These are phyloP conservation scores for Selaginella moellendorffii DNA, from an alignment of 75 land plant genomes.

Conservation along the genomic window DNA sequence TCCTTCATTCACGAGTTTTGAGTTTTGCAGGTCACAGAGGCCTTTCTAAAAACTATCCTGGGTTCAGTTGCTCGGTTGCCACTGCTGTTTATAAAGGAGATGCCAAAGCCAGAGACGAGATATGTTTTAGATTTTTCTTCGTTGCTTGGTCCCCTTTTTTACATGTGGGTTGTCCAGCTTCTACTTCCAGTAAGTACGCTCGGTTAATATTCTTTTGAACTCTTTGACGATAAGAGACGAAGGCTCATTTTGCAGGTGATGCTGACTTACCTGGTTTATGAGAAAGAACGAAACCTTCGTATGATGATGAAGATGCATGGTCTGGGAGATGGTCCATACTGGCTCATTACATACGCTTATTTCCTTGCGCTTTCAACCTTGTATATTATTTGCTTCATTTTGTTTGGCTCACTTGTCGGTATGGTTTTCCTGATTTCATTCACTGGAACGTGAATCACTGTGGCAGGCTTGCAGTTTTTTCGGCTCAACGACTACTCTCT, in stretches of 20 bases:
- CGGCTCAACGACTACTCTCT: slow-evolving; percentile 52
- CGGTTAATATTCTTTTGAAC: not conserved
- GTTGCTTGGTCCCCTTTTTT: slow-evolving; percentile 74
- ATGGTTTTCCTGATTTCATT: not conserved
- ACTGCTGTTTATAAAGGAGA: slow-evolving; percentile 67
- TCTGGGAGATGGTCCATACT: slow-evolving; percentile 87
- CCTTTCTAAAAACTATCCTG: slow-evolving; percentile 39
- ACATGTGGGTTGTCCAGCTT: slow-evolving; percentile 69
- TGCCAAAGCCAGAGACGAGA: slow-evolving; percentile 59
- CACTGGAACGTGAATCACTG: not conserved
- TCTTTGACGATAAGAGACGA: not conserved
- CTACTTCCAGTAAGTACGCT: slow-evolving; percentile 71
- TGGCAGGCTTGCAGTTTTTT: slow-evolving; percentile 73
- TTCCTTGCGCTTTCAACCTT: slow-evolving; percentile 48
- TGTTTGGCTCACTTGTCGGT: slow-evolving; percentile 82
- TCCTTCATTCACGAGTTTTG: not conserved
- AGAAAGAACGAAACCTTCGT: slow-evolving; percentile 63
- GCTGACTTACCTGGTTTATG: slow-evolving; percentile 68
- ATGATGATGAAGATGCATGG: slow-evolving; percentile 99
- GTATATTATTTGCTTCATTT: slow-evolving; percentile 61
- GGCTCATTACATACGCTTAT: slow-evolving; percentile 84
- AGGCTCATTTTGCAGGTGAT: slow-evolving; percentile 40
- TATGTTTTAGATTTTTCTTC: slow-evolving; percentile 62
- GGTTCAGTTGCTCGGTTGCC: slow-evolving; percentile 38
- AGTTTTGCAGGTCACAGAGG: slow-evolving; percentile 59